Percentiles rank a stretch among this genome's conserved stretches.
Conservation (phyloP, 2,329 filamentous ascomycete genomes). For the Monilinia aucupariae region DNA sequence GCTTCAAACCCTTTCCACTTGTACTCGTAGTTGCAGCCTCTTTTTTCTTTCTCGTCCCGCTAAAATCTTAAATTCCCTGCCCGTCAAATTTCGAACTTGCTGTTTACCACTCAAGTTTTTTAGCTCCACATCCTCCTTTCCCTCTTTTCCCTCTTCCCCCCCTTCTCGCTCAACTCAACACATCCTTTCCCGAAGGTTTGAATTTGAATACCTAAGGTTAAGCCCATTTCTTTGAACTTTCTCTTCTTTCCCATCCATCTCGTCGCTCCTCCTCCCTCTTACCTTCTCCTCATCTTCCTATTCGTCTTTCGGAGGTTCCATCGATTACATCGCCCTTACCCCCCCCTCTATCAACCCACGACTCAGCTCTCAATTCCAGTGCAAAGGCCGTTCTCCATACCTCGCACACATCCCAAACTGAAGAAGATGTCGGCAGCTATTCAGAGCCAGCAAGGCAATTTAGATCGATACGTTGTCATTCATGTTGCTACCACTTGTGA, state of each 20-base stretch:
- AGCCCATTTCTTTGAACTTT: neutral
- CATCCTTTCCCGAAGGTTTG: neutral
- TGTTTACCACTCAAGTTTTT: constrained; percentile 15
- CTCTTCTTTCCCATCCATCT: constrained; percentile 30
- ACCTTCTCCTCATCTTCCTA: constrained; percentile 53
- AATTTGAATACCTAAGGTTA: constrained; percentile 4
- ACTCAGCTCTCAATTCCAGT: constrained; percentile 46
- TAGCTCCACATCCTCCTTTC: constrained; percentile 15
- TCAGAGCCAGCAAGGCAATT: constrained; percentile 57
- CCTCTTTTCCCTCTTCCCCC: neutral
- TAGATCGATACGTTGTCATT: constrained; percentile 96
- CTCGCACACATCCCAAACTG: constrained; percentile 50
- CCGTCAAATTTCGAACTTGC: constrained; percentile 13
- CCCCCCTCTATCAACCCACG: constrained; percentile 43
- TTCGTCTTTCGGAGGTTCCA: constrained; percentile 53
- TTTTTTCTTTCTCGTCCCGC: constrained; percentile 7
- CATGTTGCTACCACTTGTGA: constrained; percentile 98
- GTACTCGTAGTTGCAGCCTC: neutral
- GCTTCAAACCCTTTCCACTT: too few relatives aligned
- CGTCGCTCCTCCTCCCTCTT: constrained; percentile 38
- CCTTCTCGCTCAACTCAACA: constrained; percentile 7
- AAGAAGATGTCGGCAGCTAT: constrained; percentile 50
- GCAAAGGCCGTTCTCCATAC: neutral
- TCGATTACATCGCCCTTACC: constrained; percentile 13
- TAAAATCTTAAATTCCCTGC: constrained; percentile 15